Evolutionary conservation across 1,284 basidiomycete genomes (phyloP), one percentile per base, ranked within the genome.

Genomic region (Waitea zeae): DNA sequence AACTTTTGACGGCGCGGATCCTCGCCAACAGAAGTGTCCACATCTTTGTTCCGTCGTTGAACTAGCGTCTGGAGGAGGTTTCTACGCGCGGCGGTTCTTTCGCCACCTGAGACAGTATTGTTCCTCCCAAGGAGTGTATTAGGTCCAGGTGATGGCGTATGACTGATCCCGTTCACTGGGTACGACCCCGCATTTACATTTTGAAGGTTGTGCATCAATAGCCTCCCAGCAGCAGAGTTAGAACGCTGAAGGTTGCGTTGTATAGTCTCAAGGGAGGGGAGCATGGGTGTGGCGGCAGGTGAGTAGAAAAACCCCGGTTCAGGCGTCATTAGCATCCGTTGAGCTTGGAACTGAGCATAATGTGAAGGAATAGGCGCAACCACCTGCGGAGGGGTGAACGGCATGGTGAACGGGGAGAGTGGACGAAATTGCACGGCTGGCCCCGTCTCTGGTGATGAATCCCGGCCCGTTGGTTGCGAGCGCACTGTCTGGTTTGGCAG

Each of bases 91-190:
- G 69, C 77, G 30, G 65, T 62, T 17, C 81, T 58, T 45, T 84
- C 81, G 12, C 78, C 79, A 3, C 78, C 80, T 1, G 80, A 66
- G 12, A 83, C 70, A 11, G 81, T 86, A 46, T 84, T 83, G 47
- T 76, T 84, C 38, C 81, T 64, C 64, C 7, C 51, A 4, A 70
- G 65, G 7, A 52, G 42, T 1, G 67, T 64, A n/a, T 64, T 47
- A 4, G 62, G 52, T n/a, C 46, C 59, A 17, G 51, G 45, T 31
- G 45, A 18, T 15, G 15, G 13, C 26, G 14, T 4, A 5, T n/a
- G n/a, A n/a, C n/a, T n/a, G n/a, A n/a, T n/a, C n/a, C n/a, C n/a
- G n/a, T n/a, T n/a, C n/a, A n/a, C n/a, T n/a, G n/a, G n/a, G n/a
- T n/a, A n/a, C n/a, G 22, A 15, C 17, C 17, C 34, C 20, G 5